These are phyloP conservation scores for Mycena indigotica DNA, from an alignment of 768 basidiomycete genomes.

Conservation along the genomic window DNA sequence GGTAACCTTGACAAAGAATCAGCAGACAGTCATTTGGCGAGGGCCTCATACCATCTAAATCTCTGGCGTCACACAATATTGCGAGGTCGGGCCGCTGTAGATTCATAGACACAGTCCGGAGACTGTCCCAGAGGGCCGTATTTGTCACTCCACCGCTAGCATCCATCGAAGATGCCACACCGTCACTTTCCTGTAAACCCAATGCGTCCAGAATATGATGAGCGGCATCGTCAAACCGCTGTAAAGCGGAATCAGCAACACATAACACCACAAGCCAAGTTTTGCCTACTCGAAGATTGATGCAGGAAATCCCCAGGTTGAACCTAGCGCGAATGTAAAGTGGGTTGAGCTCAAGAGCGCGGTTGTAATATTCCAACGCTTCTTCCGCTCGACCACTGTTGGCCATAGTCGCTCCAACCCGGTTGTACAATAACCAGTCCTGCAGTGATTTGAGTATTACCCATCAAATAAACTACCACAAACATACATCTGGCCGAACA, in stretches of 20 bases:
- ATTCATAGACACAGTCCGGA: constrained; percentile 81
- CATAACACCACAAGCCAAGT: constrained; percentile 10
- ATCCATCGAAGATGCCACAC: constrained; percentile 47
- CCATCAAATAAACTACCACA: not conserved
- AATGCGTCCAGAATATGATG: constrained; percentile 88
- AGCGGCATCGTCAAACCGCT: constrained; percentile 87
- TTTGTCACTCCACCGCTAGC: constrained; percentile 74
- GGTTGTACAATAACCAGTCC: constrained; percentile 93
- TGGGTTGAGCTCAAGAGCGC: constrained; percentile 85
- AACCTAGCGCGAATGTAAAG: constrained; percentile 90
- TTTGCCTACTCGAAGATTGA: constrained; percentile 73
- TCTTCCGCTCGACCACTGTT: constrained; percentile 80
- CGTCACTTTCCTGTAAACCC: constrained; percentile 84
- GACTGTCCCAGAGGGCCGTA: constrained; percentile 82
- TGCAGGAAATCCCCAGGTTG: constrained; percentile 91
- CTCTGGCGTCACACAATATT: constrained; percentile 66
- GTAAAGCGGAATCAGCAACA: constrained; percentile 7
- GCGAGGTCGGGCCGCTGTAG: constrained; percentile 80
- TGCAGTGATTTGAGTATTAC: constrained; percentile 29
- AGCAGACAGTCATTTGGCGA: too few relatives aligned
- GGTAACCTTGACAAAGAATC: constrained; percentile 30
- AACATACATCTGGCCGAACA: constrained; percentile 79
- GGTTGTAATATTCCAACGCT: constrained; percentile 86
- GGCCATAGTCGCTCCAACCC: constrained; percentile 92
- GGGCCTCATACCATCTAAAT: constrained; percentile 58